Evolutionary conservation across 2,329 filamentous ascomycete species (phyloP).

Genomic region (Teratosphaeria viscida): DNA sequence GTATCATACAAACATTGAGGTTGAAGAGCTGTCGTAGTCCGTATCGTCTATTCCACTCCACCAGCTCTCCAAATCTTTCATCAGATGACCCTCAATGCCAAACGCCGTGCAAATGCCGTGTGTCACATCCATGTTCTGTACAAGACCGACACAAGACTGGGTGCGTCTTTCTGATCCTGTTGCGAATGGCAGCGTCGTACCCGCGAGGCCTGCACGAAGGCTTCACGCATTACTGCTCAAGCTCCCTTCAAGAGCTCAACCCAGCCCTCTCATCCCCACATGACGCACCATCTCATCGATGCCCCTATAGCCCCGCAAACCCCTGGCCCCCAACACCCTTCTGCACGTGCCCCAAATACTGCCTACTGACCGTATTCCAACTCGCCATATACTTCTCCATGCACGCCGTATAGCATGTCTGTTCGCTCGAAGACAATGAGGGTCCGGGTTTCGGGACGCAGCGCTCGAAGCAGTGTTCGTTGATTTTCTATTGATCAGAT

Average conservation of each 20-base stretch:
- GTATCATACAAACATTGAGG: no score
- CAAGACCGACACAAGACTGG: no score
- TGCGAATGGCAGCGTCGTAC: no score
- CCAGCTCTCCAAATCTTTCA: neutral
- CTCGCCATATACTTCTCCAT: slow-evolving; percentile 48
- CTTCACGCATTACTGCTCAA: neutral
- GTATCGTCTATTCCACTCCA: neutral
- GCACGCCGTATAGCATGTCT: slow-evolving; percentile 40
- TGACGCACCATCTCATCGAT: neutral
- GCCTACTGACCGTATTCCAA: slow-evolving; percentile 42
- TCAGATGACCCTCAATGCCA: no score
- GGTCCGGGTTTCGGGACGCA: slow-evolving; percentile 43
- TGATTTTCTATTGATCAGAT: slow-evolving; percentile 37
- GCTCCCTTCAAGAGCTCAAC: no score
- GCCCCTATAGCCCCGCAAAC: neutral
- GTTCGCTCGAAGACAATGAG: slow-evolving; percentile 40
- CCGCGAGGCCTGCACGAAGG: neutral
- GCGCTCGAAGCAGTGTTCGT: slow-evolving; percentile 47
- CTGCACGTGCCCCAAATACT: slow-evolving; percentile 41
- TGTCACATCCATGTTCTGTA: no score
- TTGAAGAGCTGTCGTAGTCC: neutral
- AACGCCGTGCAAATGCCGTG: no score
- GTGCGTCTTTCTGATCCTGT: no score
- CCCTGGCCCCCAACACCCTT: slow-evolving; percentile 17
- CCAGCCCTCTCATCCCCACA: no score